These are phyloP conservation scores for Pseudozyma pruni DNA, from an alignment of 1,284 basidiomycete genomes.

Conservation along the genomic window DNA sequence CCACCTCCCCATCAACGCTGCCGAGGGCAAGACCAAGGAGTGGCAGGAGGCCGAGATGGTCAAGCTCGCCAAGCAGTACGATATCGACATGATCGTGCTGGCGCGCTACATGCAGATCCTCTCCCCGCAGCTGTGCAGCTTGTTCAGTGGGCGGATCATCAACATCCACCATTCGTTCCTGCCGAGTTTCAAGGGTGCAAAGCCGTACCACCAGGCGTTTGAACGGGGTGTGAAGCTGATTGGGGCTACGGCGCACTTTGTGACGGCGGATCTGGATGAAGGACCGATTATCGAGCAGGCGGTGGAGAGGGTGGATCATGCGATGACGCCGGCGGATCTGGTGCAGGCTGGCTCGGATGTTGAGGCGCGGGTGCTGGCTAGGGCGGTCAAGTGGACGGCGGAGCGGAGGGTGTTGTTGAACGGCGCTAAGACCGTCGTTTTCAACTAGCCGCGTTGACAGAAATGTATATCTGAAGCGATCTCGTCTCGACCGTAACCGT, in stretches of 20 bases:
- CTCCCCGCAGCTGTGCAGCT: conserved; percentile 51
- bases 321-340: conserved; percentile 55
- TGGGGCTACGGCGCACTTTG: conserved; percentile 66
- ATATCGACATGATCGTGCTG: conserved; percentile 64
- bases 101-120: conserved; percentile 67
- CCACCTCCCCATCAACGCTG: conserved; percentile 62
- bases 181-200: conserved; percentile 64
- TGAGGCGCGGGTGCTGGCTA: conserved; percentile 60
- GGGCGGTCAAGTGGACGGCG: conserved; percentile 63
- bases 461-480: too few relatives aligned
- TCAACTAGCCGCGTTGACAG: conserved; percentile 34
- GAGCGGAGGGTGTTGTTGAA: conserved; percentile 64
- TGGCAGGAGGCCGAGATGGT: conserved; percentile 65
- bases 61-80: conserved; percentile 57
- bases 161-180: conserved; percentile 67
- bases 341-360: conserved; percentile 60
- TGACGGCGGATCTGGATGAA: conserved; percentile 64
- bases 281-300: conserved; percentile 67
- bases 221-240: conserved; percentile 65
- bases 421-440: conserved; percentile 65
- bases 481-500: too few relatives aligned
- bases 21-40: conserved; percentile 62
- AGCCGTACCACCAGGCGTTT: conserved; percentile 66
- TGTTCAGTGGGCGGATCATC: conserved; percentile 60
- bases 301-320: conserved; percentile 61